Percentiles rank a stretch among this genome's conserved stretches.
These are phyloP conservation scores for Globisporangium spiculum DNA, from an alignment of 352 stramenopile species.

Conservation along the genomic window DNA sequence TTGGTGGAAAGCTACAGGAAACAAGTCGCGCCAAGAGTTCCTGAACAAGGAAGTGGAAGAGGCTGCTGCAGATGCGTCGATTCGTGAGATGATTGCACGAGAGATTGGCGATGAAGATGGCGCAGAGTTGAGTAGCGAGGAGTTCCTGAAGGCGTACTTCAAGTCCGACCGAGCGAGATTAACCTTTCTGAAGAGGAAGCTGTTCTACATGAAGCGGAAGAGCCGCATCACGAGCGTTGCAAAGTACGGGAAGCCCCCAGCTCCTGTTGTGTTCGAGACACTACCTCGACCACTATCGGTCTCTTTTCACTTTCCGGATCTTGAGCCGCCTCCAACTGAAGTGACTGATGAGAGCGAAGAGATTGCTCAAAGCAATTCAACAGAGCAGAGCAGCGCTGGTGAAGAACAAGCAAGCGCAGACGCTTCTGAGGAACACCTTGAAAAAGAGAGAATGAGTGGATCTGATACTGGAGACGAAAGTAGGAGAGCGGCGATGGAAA, in stretches of 20 bases:
- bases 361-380: constrained; percentile 13
- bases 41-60: constrained; percentile 46
- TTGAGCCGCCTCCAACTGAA: constrained; percentile 5
- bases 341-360: constrained; percentile 11
- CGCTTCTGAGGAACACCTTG: background rate
- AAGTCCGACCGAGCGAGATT: constrained; percentile 32
- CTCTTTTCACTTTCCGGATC: constrained; percentile 32
- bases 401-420: constrained; percentile 5
- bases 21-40: constrained; percentile 53
- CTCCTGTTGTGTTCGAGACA: constrained; percentile 44
- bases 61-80: constrained; percentile 31
- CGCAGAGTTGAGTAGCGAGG: constrained; percentile 15
- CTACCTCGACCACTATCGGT: constrained; percentile 27
- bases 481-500: constrained; percentile 21
- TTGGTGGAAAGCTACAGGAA: constrained; percentile 51
- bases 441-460: background rate
- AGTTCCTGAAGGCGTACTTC: constrained; percentile 53
- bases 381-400: constrained; percentile 13
- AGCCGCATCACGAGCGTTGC: constrained; percentile 37
- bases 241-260: constrained; percentile 41
- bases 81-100: constrained; percentile 34
- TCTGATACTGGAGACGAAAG: constrained; percentile 9
- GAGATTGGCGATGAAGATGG: constrained; percentile 18
- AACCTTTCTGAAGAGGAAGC: constrained; percentile 50
- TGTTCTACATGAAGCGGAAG: constrained; percentile 41